phyloP scores from a whole-genome alignment of 2,329 filamentous ascomycete genomes.

The Bipolaris gigantea region DNA sequence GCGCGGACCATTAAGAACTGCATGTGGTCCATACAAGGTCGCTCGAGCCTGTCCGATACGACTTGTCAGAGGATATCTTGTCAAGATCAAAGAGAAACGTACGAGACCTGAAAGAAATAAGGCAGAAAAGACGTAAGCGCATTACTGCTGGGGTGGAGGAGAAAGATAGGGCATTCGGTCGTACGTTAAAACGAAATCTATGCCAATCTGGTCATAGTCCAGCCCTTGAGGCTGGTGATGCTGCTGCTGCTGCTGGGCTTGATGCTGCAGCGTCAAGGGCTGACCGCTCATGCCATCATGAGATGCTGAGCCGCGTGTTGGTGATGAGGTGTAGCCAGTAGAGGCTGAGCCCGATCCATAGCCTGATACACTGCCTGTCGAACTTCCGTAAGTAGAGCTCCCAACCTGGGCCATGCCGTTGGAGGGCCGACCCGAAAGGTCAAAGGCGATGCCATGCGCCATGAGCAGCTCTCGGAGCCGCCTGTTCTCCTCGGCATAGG shows the following conservation, averaged over 20 bases:
- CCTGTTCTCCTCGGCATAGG: conserved; percentile 76
- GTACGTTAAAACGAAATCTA: conserved; percentile 92
- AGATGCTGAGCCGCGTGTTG: conserved; percentile 36
- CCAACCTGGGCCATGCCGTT: conserved; percentile 39
- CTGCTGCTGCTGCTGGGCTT: background rate
- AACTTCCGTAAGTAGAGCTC: conserved; percentile 49
- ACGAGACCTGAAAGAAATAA: conserved; percentile 23
- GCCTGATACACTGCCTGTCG: conserved; percentile 63
- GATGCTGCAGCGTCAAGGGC: conserved; percentile 18
- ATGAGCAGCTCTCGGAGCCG: conserved; percentile 67
- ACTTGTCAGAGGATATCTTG: conserved; percentile 36
- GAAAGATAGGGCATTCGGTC: conserved; percentile 65
- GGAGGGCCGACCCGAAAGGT: conserved; percentile 45
- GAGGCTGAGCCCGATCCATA: conserved; percentile 55
- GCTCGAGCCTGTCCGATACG: conserved; percentile 68
- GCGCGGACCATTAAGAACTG: conserved; percentile 71
- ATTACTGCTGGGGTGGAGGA: conserved; percentile 47
- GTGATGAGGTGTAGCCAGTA: conserved; percentile 52
- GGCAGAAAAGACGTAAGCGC: conserved; percentile 19
- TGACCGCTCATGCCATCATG: conserved; percentile 30
- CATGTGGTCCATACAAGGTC: conserved; percentile 89
- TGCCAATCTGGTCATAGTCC: conserved; percentile 80
- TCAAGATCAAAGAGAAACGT: conserved; percentile 30
- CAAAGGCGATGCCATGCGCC: conserved; percentile 61
- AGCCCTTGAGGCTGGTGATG: conserved; percentile 49